Percentiles rank a stretch among this genome's conserved stretches.
Conservation (phyloP, 768 basidiomycete genomes). For the Kwoniella heveanensis region DNA sequence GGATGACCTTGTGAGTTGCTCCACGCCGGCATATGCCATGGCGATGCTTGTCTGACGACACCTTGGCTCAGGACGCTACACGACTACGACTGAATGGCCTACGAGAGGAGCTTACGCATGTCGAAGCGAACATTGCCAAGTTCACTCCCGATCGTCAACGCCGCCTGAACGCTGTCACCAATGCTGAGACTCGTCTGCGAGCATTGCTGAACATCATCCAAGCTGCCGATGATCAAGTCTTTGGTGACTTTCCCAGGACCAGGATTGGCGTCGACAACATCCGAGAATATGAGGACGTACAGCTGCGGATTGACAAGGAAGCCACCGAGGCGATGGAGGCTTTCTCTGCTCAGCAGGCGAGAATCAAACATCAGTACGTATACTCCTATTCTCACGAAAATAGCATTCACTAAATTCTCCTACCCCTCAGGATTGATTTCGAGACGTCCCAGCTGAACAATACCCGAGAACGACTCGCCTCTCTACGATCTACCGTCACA, state of each 20-base stretch:
- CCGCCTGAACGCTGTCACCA: slow-evolving; percentile 62
- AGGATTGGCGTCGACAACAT: slow-evolving; percentile 78
- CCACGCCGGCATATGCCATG: too few species aligned
- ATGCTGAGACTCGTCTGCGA: slow-evolving; percentile 64
- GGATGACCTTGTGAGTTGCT: slow-evolving; percentile 74
- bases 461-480: slow-evolving; percentile 64
- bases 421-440: slow-evolving; percentile 70
- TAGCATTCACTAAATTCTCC: too few species aligned
- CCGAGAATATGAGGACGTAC: slow-evolving; percentile 89
- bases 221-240: slow-evolving; percentile 77
- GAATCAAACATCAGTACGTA: slow-evolving; percentile 79
- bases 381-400: too few species aligned
- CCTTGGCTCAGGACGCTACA: slow-evolving; percentile 71
- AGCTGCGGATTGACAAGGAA: slow-evolving; percentile 82
- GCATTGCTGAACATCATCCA: slow-evolving; percentile 66
- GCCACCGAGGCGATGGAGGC: slow-evolving; percentile 80
- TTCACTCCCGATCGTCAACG: slow-evolving; percentile 38
- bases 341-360: slow-evolving; percentile 81
- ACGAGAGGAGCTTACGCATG: slow-evolving; percentile 79
- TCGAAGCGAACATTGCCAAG: slow-evolving; percentile 54
- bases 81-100: slow-evolving; percentile 74
- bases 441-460: slow-evolving; percentile 73
- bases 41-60: too few species aligned
- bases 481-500: slow-evolving; percentile 66
- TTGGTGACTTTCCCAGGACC: slow-evolving; percentile 69